Base-by-base conservation (phyloP, 2,329 filamentous ascomycete species). In the Colletotrichum acutatum region DNA sequence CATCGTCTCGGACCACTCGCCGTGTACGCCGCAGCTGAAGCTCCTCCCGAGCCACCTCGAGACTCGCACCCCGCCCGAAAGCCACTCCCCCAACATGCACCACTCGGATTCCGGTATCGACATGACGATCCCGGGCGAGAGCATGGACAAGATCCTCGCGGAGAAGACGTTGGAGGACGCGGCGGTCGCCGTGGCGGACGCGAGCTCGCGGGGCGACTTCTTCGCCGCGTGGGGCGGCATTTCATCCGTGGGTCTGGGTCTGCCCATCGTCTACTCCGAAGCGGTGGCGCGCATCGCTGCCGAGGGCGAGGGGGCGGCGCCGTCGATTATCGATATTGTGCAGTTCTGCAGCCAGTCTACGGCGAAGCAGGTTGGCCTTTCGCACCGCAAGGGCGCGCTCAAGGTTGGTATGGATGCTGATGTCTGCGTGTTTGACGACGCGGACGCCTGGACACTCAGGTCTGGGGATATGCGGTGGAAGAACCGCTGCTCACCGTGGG, bases 151-250 rank as follows among this genome's bases (percentile, higher is more conserved):
- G 28, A 63, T 62, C 26, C 52, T 72, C 5, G 66, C 66, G 24
- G 70, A 72, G 66, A 72, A 69, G 67, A 66, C 68, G 30, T 46
- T 34, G 2, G 82, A 82, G 72, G 78, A 83, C 80, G 78, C 68
- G 24, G 78, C 81, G 6, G 80, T 80, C 28, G 81, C 84, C 1
- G 80, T 83, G 49, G 83, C 85, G 26, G 77, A 81, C 3, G 53
- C 58, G 19, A 72, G 57, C 61, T 62, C 61, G 37, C 61, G 57
- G n/a, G 97, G 97, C 49, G 94, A 98, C 84, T 98, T 99, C 88
- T 97, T 98, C 84, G 91, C 93, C 4, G 95, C 95, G 1, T 99
- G 97, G 97, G 97, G 97, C 66, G 97, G 97, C 16, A 98, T 99
- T 79, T 96, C 94, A 4, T 97, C 94, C 5, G 96, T 99, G 22